Conservation (phyloP, 805 yeast genomes). For the Groenewaldozyma salmanticensis region DNA sequence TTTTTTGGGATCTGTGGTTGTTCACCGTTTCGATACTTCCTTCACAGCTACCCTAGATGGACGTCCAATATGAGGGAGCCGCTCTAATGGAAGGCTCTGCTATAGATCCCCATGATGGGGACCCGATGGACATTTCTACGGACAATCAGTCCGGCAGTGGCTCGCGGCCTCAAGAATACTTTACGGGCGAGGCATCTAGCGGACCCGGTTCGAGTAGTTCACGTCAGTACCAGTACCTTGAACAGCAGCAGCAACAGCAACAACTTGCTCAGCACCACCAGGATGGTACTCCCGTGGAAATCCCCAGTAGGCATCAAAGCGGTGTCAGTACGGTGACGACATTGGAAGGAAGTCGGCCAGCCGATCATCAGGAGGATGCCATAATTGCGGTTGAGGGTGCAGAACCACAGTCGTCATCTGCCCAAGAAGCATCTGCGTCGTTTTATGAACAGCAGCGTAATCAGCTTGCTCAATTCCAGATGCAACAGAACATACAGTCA, state of each 20-base stretch:
- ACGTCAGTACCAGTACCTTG: constrained; percentile 3
- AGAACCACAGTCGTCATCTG: neutral
- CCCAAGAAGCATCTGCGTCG: neutral
- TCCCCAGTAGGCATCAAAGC: no score
- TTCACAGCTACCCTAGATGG: no score
- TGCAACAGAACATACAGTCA: constrained; percentile 7
- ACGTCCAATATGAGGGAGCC: neutral
- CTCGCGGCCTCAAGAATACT: neutral
- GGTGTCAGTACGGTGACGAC: no score
- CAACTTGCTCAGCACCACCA: constrained; percentile 14
- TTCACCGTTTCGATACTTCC: no score
- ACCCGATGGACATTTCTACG: neutral
- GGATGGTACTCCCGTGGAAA: neutral
- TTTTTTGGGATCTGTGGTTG: no score
- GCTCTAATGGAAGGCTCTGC: neutral
- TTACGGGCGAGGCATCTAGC: no score
- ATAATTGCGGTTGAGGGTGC: neutral
- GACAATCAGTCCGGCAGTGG: neutral
- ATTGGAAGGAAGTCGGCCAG: neutral
- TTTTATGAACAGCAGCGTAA: constrained; percentile 1
- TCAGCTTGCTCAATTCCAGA: constrained; percentile 7
- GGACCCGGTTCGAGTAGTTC: neutral
- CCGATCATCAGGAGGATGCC: no score
- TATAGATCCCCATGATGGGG: neutral
- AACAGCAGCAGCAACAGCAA: constrained; percentile 15